phyloP scores from a whole-genome alignment of 2,329 filamentous ascomycete species.

The Leptographium flavum region DNA sequence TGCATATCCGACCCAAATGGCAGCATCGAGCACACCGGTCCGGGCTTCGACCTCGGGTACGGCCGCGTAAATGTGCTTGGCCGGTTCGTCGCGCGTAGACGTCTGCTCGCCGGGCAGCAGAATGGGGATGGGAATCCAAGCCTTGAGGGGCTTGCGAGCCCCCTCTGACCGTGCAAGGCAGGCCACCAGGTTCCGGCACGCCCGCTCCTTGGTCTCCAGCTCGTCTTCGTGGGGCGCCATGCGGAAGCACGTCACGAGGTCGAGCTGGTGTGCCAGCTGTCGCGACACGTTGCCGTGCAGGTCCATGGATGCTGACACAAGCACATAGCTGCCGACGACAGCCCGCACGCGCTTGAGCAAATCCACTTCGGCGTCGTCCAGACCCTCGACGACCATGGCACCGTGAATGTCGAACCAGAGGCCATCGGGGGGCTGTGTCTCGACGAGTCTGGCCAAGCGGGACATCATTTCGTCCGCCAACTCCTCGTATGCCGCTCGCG shows the following conservation, averaged over 20 bases:
- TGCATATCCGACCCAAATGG: conserved; percentile 40
- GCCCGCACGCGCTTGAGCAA: conserved; percentile 28
- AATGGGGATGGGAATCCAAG: conserved; percentile 36
- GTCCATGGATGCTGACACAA: conserved; percentile 41
- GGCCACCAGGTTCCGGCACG: conserved; percentile 32
- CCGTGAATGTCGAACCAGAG: conserved; percentile 43
- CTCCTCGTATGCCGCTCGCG: conserved; percentile 28
- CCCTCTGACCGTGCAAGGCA: conserved; percentile 15
- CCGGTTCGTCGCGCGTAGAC: conserved; percentile 36
- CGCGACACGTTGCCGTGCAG: conserved; percentile 39
- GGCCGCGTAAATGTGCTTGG: conserved; percentile 32
- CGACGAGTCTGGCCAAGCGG: conserved; percentile 23
- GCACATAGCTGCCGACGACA: conserved; percentile 28
- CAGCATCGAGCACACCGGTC: conserved; percentile 31
- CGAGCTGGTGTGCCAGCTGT: conserved; percentile 30
- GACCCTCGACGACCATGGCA: conserved; percentile 36
- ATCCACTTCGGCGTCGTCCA: conserved; percentile 33
- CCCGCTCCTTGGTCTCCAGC: conserved; percentile 33
- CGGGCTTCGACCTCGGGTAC: conserved; percentile 27
- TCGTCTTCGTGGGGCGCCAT: conserved; percentile 37
- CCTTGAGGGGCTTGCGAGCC: conserved; percentile 28
- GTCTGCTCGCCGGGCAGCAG: conserved; percentile 40
- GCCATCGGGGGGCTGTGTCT: conserved; percentile 24
- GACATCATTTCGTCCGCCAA: conserved; percentile 26
- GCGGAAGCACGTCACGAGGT: conserved; percentile 38